Conservation (phyloP, 345 rosid species). For the Lagerstroemia speciosa region DNA sequence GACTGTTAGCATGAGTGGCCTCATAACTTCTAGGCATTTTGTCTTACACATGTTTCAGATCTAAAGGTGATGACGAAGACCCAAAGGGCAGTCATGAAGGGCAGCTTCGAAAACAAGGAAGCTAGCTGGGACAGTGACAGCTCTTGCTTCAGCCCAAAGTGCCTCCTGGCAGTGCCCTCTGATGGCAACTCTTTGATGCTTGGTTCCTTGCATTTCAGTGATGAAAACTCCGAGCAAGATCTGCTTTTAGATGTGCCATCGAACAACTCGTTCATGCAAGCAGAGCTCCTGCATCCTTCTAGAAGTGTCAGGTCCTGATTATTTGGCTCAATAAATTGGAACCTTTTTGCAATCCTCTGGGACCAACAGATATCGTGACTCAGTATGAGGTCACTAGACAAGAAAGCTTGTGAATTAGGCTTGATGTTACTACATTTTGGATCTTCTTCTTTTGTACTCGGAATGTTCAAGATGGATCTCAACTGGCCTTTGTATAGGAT, state of each 20-base stretch:
- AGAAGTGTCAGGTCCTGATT: not conserved
- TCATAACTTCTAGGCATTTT: not conserved
- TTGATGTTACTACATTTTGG: not conserved
- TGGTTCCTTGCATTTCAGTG: slow-evolving; percentile 42
- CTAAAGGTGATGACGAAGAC: slow-evolving; percentile 47
- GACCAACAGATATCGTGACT: not conserved
- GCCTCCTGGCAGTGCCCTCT: slow-evolving; percentile 56
- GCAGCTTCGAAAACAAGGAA: slow-evolving; percentile 48
- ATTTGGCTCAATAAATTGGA: not conserved
- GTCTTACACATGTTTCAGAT: slow-evolving; percentile 30
- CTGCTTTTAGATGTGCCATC: slow-evolving; percentile 83
- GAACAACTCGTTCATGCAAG: slow-evolving; percentile 69
- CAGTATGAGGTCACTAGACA: not conserved
- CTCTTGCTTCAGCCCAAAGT: slow-evolving; percentile 68
- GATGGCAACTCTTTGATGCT: slow-evolving; percentile 51
- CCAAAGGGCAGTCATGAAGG: slow-evolving; percentile 48
- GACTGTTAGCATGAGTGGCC: not conserved
- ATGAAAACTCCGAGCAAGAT: slow-evolving; percentile 66
- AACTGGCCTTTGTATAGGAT: not conserved
- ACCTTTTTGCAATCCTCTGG: not conserved
- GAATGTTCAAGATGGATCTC: not conserved
- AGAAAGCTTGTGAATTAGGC: not conserved
- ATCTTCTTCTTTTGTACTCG: not conserved
- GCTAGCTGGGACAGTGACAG: slow-evolving; percentile 28
- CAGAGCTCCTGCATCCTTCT: slow-evolving; percentile 38